Base-by-base conservation (phyloP, 768 basidiomycete species). In the Collybia nuda region DNA sequence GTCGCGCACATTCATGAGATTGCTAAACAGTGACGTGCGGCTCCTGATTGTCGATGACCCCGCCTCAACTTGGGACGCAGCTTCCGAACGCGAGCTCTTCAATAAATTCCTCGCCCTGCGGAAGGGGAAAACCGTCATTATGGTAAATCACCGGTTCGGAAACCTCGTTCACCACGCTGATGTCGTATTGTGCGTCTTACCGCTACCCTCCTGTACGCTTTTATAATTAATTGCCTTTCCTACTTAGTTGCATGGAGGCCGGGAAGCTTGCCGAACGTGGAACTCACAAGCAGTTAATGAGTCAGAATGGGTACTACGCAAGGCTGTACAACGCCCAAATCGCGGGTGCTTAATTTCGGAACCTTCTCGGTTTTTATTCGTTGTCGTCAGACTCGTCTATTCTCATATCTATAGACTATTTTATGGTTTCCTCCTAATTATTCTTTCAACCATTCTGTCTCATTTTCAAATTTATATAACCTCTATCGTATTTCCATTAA, bases 1-100 rank as follows among this genome's bases (percentile, higher is more conserved):
- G 22, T 73, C 78, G 12, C 76, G 78, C 6, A 69, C 69, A 6
- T 79, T 78, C 50, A 75, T 76, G 71, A 63, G 74, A 24, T 64
- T 69, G 44, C 66, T 63, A 26, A 71, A 67, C n/a, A 65, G 62
- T 9, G 52, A 73, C 2, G 68, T 76, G 21, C 73, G 69, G 23
- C 73, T 84, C 9, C 64, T 84, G 15, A 71, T 79, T 2, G 72
- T 79, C 2, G 84, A 86, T 52, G 83, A 85, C 58, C 81, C 83
- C 0, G 82, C 73, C 35, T 80, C 81, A 0, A 74, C 79, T 2
- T 55, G 84, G 36, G 84, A 85, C 46, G 74, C 85, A 7, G 63
- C 76, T 39, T 77, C 72, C 0, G 85, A 86, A 59, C 71, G 68
- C 12, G 64, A 73, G 1, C 65, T 85, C 9, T 72, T 82, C 46